phyloP scores from a whole-genome alignment of 176 grass and related monocot species.

The Canna indica region DNA sequence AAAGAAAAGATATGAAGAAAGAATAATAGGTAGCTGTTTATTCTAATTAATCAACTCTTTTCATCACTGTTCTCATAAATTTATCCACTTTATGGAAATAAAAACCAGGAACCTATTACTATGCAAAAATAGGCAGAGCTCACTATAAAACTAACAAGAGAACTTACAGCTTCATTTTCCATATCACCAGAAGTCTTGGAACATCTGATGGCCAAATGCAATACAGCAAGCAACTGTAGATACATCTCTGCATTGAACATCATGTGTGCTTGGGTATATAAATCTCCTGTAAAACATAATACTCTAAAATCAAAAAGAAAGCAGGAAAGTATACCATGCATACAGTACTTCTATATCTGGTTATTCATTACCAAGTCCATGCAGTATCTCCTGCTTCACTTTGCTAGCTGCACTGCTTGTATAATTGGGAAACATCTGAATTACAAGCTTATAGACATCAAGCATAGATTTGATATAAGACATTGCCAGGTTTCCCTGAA shows the following conservation, averaged over 20 bases:
- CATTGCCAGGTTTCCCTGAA: conserved; percentile 77
- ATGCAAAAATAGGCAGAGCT: neutral
- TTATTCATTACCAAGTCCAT: conserved; percentile 74
- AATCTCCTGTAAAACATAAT: conserved; percentile 47
- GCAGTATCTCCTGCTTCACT: conserved; percentile 97
- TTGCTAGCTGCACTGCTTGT: conserved; percentile 69
- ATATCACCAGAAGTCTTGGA: conserved; percentile 55
- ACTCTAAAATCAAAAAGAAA: neutral
- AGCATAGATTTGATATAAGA: conserved; percentile 84
- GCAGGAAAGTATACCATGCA: neutral
- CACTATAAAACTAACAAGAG: neutral
- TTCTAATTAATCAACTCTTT: too few relatives aligned
- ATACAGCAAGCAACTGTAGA: conserved; percentile 62
- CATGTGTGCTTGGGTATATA: conserved; percentile 74
- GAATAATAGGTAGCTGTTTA: too few relatives aligned
- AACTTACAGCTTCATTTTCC: conserved; percentile 79
- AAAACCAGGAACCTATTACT: neutral
- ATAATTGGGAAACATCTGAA: conserved; percentile 85
- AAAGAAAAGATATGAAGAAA: too few relatives aligned
- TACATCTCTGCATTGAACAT: conserved; percentile 89
- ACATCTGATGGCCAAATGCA: conserved; percentile 75
- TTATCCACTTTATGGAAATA: conserved; percentile 11
- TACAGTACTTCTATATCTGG: neutral
- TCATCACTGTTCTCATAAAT: too few relatives aligned
- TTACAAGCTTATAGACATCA: conserved; percentile 90